These are phyloP conservation scores for Paraurostyla sp. DNA, from an alignment of 73 alveolate species.

Conservation along the genomic window DNA sequence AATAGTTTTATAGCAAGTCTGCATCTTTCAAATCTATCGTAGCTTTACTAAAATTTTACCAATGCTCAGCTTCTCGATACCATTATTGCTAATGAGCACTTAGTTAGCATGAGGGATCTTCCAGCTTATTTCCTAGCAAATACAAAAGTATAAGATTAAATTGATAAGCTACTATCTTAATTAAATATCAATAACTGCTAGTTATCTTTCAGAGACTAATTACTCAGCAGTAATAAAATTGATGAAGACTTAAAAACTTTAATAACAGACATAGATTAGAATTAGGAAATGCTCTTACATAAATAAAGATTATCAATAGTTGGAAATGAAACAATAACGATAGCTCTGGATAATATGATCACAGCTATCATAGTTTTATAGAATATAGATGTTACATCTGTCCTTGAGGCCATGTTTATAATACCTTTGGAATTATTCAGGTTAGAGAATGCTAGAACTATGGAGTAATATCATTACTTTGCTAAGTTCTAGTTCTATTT, in stretches of 20 bases:
- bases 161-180: background rate
- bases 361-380: background rate
- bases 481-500: background rate
- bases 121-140: slow-evolving; percentile 21
- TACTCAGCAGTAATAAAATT: background rate
- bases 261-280: background rate
- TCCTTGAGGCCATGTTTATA: slow-evolving; percentile 35
- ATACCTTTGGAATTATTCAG: slow-evolving; percentile 42
- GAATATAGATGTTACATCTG: background rate
- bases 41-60: background rate
- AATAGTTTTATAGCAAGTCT: background rate
- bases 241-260: background rate
- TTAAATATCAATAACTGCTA: too few species aligned
- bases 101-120: slow-evolving; percentile 9
- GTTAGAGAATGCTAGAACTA: background rate
- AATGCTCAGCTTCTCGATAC: background rate
- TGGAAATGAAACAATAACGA: background rate
- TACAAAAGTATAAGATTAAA: background rate
- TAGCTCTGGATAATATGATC: slow-evolving; percentile 8
- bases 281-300: too few species aligned
- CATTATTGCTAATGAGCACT: background rate
- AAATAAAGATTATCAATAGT: too few species aligned
- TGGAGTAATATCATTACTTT: background rate
- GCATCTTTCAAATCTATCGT: background rate
- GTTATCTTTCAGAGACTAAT: background rate